Evolutionary conservation across 331 rosid species (phyloP).

Genomic region (Acacia concinna): DNA sequence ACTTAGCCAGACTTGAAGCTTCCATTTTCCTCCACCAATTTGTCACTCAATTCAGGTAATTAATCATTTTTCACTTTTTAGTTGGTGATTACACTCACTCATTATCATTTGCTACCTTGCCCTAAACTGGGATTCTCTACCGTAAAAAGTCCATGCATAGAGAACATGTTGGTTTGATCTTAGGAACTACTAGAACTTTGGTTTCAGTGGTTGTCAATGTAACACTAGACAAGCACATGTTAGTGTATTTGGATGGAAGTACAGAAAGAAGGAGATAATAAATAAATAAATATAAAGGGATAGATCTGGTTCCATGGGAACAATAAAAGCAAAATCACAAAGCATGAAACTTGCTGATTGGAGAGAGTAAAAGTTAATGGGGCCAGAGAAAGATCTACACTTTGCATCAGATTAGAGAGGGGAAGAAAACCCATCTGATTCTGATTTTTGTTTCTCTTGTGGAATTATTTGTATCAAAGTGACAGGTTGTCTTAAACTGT

Average conservation of each 20-base stretch:
- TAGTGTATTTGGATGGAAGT: background rate
- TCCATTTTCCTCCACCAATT: constrained; percentile 85
- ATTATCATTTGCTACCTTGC: background rate
- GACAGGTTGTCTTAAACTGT: constrained; percentile 9
- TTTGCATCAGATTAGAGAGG: background rate
- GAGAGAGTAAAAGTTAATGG: background rate
- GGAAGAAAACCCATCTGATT: background rate
- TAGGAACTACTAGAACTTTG: background rate
- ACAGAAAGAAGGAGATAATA: background rate
- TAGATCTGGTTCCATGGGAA: background rate
- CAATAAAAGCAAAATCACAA: constrained; percentile 35
- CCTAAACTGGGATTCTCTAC: background rate
- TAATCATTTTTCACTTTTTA: background rate
- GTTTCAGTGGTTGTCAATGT: background rate
- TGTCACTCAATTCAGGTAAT: constrained; percentile 86
- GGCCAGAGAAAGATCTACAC: constrained; percentile 15
- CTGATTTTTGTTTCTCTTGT: constrained; percentile 7
- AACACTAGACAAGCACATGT: background rate
- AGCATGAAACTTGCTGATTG: constrained; percentile 25
- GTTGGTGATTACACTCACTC: background rate
- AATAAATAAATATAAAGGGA: background rate
- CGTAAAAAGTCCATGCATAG: background rate
- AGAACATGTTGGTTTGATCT: background rate
- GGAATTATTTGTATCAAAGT: constrained; percentile 9
- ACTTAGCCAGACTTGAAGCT: constrained; percentile 96